Percentiles rank a stretch among this genome's conserved stretches.
phyloP scores from a whole-genome alignment of 805 yeast genomes.

The Lachancea cidri region DNA sequence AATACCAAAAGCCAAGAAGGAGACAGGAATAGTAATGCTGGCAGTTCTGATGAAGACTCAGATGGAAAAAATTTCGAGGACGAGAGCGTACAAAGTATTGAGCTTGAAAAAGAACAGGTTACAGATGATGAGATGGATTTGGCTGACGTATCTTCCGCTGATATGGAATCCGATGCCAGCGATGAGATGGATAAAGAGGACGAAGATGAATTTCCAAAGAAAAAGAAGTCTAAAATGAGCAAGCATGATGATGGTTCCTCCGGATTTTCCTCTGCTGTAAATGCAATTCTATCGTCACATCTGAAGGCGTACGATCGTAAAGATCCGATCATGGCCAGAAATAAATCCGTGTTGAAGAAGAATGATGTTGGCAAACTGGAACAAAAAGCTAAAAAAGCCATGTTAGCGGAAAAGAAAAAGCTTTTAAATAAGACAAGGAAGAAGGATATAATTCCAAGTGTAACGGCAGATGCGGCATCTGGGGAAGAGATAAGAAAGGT shows the following conservation, averaged over 20 bases:
- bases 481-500: constrained; percentile 42
- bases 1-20: background rate
- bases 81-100: background rate
- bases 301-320: constrained; percentile 83
- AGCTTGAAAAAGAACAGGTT: background rate
- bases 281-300: constrained; percentile 76
- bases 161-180: constrained; percentile 9
- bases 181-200: constrained; percentile 22
- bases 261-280: constrained; percentile 76
- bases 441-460: constrained; percentile 60
- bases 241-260: constrained; percentile 65
- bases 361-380: constrained; percentile 80
- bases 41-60: background rate
- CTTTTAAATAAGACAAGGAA: constrained; percentile 62
- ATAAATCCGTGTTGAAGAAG: constrained; percentile 61
- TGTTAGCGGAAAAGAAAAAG: constrained; percentile 67
- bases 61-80: background rate
- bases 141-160: constrained; percentile 5
- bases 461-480: constrained; percentile 44
- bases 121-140: constrained; percentile 2
- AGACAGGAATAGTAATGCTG: background rate
- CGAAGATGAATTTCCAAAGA: constrained; percentile 40
- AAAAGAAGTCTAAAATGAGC: constrained; percentile 51
- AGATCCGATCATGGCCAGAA: constrained; percentile 89
- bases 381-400: constrained; percentile 67